These are phyloP conservation scores for Fusarium hainanense DNA, from an alignment of 2,329 filamentous ascomycete species.

Conservation along the genomic window DNA sequence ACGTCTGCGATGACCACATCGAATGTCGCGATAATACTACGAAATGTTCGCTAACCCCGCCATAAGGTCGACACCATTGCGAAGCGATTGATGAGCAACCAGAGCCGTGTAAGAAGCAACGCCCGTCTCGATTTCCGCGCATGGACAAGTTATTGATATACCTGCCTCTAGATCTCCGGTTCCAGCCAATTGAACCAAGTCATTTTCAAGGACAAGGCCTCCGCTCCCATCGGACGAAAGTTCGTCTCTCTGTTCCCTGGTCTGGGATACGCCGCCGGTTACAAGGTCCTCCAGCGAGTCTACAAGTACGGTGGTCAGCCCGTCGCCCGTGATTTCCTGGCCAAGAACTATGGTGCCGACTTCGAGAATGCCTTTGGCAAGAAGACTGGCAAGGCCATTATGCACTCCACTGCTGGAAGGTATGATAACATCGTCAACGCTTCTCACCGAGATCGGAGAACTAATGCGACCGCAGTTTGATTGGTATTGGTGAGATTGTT, in stretches of 20 bases:
- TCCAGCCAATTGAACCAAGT: constrained; percentile 81
- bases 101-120: constrained; percentile 71
- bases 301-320: constrained; percentile 99
- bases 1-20: constrained; percentile 17
- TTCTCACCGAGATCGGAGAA: not conserved
- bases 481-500: constrained; percentile 97
- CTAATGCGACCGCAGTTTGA: constrained; percentile 69
- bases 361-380: constrained; percentile 94
- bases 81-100: constrained; percentile 99
- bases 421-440: constrained; percentile 51
- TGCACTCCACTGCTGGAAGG: constrained; percentile 96
- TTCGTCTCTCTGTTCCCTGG: constrained; percentile 97
- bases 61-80: constrained; percentile 93
- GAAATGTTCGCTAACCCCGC: constrained; percentile 35
- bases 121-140: constrained; percentile 30
- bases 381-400: constrained; percentile 96
- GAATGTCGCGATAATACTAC: constrained; percentile 4
- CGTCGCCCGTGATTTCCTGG: constrained; percentile 90
- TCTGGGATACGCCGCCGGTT: constrained; percentile 95
- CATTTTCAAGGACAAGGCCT: constrained; percentile 91
- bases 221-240: constrained; percentile 76
- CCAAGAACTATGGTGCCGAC: constrained; percentile 78
- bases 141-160: constrained; percentile 30
- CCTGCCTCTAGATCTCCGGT: constrained; percentile 47
- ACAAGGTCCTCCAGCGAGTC: constrained; percentile 96